Conservation (phyloP, 2,329 filamentous ascomycete genomes). For the Botrytis aclada region DNA sequence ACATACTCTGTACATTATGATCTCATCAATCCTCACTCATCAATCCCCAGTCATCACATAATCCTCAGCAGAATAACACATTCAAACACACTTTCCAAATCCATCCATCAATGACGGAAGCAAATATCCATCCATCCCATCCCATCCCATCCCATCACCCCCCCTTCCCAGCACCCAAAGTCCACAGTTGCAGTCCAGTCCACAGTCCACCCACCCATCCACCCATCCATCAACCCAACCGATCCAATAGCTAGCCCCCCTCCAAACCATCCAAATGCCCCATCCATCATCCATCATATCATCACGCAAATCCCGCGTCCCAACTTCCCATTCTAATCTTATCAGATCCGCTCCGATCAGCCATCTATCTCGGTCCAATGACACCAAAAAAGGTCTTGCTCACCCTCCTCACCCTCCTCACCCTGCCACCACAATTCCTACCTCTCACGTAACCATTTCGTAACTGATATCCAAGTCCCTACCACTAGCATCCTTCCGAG, state of each 20-base stretch:
- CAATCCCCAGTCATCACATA: neutral
- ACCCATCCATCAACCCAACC: neutral
- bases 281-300: neutral
- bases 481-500: neutral
- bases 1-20: neutral
- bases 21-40: neutral
- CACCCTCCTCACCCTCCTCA: neutral
- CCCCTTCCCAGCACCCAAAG: neutral
- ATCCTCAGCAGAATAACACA: neutral
- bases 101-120: neutral
- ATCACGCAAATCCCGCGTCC: no score
- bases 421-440: neutral
- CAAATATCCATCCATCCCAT: neutral
- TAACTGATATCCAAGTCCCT: neutral
- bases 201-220: neutral
- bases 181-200: no score
- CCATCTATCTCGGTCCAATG: neutral
- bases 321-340: neutral
- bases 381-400: neutral
- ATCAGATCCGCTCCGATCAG: slow-evolving; percentile 7
- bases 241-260: neutral
- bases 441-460: neutral
- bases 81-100: no score
- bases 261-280: neutral
- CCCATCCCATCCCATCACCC: no score